A percentile compares a stretch with the other conserved stretches of the same genome.
Evolutionary conservation across 441 rosid species (phyloP).

Genomic region (Lepidium campestre): DNA sequence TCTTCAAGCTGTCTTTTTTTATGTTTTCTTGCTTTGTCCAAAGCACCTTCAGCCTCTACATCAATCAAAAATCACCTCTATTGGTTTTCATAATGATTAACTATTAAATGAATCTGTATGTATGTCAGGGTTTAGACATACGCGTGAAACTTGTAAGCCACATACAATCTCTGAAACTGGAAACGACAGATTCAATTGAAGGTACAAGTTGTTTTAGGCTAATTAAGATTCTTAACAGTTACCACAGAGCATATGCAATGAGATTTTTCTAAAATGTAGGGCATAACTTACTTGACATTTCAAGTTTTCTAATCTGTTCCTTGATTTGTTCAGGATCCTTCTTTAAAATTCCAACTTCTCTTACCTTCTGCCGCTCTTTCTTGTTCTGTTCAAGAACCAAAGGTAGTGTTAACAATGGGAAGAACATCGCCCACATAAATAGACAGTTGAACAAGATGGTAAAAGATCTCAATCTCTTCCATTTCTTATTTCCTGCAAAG

Average conservation of each 20-base stretch:
- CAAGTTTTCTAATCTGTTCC: conserved; percentile 91
- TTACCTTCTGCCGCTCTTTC: conserved; percentile 95
- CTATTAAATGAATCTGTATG: background rate
- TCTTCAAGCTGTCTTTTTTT: conserved; percentile 98
- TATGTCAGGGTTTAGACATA: background rate
- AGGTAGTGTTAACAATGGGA: background rate
- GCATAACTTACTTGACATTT: conserved; percentile 69
- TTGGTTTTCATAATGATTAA: conserved; percentile 4
- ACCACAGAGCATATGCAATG: background rate
- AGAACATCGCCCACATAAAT: background rate
- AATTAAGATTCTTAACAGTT: background rate
- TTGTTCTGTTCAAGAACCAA: conserved; percentile 57
- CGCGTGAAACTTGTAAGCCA: background rate
- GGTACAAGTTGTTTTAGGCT: background rate
- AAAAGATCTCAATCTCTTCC: too few species aligned
- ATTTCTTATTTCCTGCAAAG: background rate
- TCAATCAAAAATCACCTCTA: conserved; percentile 17
- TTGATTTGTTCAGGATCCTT: conserved; percentile 84
- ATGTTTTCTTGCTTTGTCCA: conserved; percentile 98
- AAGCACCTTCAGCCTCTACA: conserved; percentile 96
- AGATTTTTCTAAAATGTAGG: background rate
- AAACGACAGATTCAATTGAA: background rate
- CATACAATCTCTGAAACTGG: background rate
- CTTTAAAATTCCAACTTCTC: conserved; percentile 96
- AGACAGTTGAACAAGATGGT: background rate